Evolutionary conservation across 352 stramenopile species (phyloP), one percentile per base, ranked within the genome.

Genomic region (Blastocystis sp.): DNA sequence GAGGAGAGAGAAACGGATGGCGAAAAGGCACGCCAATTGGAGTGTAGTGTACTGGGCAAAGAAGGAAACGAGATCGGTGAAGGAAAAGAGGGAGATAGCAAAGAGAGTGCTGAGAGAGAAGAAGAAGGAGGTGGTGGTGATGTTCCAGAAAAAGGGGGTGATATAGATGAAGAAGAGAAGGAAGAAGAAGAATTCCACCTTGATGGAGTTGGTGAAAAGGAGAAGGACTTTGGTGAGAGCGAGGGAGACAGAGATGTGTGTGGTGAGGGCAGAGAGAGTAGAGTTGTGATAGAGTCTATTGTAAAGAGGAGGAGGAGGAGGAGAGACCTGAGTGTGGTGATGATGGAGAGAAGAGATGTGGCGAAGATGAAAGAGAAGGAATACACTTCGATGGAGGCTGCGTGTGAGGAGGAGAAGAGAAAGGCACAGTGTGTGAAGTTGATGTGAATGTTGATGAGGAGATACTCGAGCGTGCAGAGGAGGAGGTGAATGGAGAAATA

Each of bases 401-500:
- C 0, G 56, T 1, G 66, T 76, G 14, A 48, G 59, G 41, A 11
- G 28, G 38, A 67, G 60, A 2, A 38, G 11, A 19, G 21, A 48
- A 56, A n/a, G 53, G 14, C 34, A 84, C 74, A 59, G 10, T 84
- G 52, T 19, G 52, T 48, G 61, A 84, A 70, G 52, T 84, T 53
- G 2, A 84, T 45, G n/a, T 84, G 74, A 14, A 64, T 84, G 38
- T 84, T 84, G n/a, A 84, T 84, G n/a, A 84, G 56, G 52, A 67
- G 56, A 56, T 67, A 84, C 41, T 84, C 74, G n/a, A 84, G 23
- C 14, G 41, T 11, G 38, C 17, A 69, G 34, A 84, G 56, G 5
- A 84, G 28, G n/a, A 38, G 17, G 19, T n/a, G 10, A 53, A 4
- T 23, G 10, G 28, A 3, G 21, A 84, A 23, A 53, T 43, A 67